A percentile compares a stretch with the other conserved stretches of the same genome.
Evolutionary conservation across 2,329 filamentous ascomycete genomes (phyloP).

Genomic region (Cladosporium cucumerinum): DNA sequence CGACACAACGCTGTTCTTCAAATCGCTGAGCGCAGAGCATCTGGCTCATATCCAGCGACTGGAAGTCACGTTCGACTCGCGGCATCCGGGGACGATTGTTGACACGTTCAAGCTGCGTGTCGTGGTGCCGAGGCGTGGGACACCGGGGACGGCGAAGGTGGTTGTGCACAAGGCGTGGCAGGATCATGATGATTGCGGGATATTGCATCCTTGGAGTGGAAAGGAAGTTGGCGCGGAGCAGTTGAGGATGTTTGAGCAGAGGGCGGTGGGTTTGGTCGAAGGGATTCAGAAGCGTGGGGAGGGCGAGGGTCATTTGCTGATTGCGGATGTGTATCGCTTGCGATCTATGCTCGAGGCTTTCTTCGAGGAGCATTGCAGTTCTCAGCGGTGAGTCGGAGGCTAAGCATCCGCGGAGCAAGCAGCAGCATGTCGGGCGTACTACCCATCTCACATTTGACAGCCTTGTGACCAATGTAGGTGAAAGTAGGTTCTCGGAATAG

Average conservation of each 20-base stretch:
- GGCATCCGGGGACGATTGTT: background rate
- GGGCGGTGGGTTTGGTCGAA: background rate
- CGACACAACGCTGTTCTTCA: background rate
- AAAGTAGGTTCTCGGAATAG: background rate
- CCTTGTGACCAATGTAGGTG: background rate
- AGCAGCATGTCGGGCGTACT: background rate
- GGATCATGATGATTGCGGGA: background rate
- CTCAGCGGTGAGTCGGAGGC: background rate
- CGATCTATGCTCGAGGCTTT: background rate
- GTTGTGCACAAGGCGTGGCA: background rate
- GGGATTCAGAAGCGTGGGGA: background rate
- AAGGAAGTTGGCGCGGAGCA: background rate
- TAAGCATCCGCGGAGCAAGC: background rate
- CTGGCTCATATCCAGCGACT: background rate
- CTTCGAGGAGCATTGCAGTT: background rate
- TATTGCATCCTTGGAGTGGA: background rate
- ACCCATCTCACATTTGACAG: background rate
- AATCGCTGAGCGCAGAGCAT: background rate
- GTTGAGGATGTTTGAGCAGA: background rate
- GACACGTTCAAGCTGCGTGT: background rate
- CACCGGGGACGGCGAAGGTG: background rate
- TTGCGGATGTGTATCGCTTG: background rate
- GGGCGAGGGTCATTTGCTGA: background rate
- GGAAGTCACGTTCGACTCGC: background rate
- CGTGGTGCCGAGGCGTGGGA: background rate